These are phyloP conservation scores for Aureobasidium sp. DNA, from an alignment of 2,329 filamentous ascomycete species.

Conservation along the genomic window DNA sequence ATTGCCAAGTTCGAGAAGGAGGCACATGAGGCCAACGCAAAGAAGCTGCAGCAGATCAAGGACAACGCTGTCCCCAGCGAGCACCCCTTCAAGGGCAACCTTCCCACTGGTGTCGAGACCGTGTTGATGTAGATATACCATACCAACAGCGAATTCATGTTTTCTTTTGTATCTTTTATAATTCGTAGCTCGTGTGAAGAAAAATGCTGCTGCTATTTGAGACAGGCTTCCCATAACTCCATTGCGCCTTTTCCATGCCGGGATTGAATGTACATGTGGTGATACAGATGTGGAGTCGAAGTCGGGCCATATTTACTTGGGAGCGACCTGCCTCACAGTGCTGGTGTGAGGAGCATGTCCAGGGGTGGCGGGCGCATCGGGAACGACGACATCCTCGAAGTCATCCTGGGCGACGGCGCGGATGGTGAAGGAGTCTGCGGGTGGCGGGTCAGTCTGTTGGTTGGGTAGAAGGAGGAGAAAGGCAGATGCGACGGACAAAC, in stretches of 20 bases:
- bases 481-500: slow-evolving; percentile 61
- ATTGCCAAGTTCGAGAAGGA: slow-evolving; percentile 55
- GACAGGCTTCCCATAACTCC: slow-evolving; percentile 7
- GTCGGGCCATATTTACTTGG: background rate
- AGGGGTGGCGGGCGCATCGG: slow-evolving; percentile 57
- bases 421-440: slow-evolving; percentile 61
- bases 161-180: background rate
- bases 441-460: slow-evolving; percentile 5
- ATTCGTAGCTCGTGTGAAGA: slow-evolving; percentile 8
- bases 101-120: background rate
- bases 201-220: background rate
- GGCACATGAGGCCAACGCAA: slow-evolving; percentile 48
- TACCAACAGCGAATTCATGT: slow-evolving; percentile 5
- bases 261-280: slow-evolving; percentile 5
- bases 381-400: slow-evolving; percentile 90
- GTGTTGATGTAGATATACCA: slow-evolving; percentile 13
- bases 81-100: slow-evolving; percentile 15
- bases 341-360: slow-evolving; percentile 27
- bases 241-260: slow-evolving; percentile 6
- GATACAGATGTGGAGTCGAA: background rate
- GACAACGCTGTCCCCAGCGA: slow-evolving; percentile 28
- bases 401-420: slow-evolving; percentile 88
- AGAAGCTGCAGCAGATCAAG: slow-evolving; percentile 40
- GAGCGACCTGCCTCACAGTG: slow-evolving; percentile 5
- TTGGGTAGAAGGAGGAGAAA: background rate